phyloP scores from a whole-genome alignment of 2,329 filamentous ascomycete species.

The Knoxdaviesia capensis region DNA sequence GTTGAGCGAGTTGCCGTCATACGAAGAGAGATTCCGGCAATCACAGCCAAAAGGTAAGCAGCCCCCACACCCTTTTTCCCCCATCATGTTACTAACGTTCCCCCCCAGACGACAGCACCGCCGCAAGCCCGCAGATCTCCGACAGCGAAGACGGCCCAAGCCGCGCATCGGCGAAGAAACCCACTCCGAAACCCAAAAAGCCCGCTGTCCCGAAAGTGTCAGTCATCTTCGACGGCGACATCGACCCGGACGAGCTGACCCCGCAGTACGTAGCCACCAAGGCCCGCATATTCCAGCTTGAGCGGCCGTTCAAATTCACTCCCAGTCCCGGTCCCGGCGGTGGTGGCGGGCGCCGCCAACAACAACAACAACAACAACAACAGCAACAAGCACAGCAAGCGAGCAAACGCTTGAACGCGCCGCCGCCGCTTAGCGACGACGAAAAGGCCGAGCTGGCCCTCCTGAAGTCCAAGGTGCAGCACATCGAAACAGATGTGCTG shows the following conservation, averaged over 20 bases:
- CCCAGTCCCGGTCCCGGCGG: no score
- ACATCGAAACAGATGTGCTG: constrained; percentile 58
- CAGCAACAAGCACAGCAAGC: constrained; percentile 15
- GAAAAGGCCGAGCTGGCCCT: constrained; percentile 34
- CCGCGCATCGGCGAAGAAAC: constrained; percentile 3
- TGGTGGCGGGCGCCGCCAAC: constrained; percentile 9
- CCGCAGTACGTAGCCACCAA: constrained; percentile 63
- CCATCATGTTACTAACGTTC: neutral
- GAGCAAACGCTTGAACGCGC: constrained; percentile 7
- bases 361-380: constrained; percentile 17
- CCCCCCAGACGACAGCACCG: neutral
- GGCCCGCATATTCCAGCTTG: constrained; percentile 40
- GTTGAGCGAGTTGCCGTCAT: constrained; percentile 49
- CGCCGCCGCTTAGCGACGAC: constrained; percentile 7
- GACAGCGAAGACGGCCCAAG: constrained; percentile 1
- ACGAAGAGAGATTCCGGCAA: constrained; percentile 30
- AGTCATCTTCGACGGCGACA: constrained; percentile 49
- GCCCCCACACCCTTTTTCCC: neutral
- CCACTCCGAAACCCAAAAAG: constrained; percentile 11
- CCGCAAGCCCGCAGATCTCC: constrained; percentile 1
- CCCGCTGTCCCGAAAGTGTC: constrained; percentile 11
- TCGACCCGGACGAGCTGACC: constrained; percentile 56
- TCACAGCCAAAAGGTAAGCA: constrained; percentile 16
- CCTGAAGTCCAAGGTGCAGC: constrained; percentile 51
- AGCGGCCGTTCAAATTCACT: constrained; percentile 24